Evolutionary conservation across 2,329 filamentous ascomycete genomes (phyloP).

Genomic region (Aspergillus sp.): DNA sequence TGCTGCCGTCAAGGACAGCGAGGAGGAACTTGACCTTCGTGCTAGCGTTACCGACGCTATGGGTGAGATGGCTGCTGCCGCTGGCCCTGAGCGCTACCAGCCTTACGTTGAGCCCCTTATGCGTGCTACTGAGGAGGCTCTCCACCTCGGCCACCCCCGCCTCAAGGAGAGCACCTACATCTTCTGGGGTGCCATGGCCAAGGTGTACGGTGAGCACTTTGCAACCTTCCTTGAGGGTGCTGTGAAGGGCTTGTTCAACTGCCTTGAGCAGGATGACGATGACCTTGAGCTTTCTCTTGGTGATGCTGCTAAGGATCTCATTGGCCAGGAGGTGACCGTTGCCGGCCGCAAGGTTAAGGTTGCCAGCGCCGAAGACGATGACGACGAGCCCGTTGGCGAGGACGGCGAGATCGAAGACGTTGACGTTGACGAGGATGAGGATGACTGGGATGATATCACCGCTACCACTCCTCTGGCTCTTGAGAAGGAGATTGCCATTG

Average conservation of each 20-base stretch:
- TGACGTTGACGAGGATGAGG: slow-evolving; percentile 75
- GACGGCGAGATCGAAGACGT: slow-evolving; percentile 62
- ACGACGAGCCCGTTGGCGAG: slow-evolving; percentile 49
- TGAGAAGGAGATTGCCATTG: slow-evolving; percentile 96
- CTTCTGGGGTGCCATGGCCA: slow-evolving; percentile 90
- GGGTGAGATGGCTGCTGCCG: slow-evolving; percentile 86
- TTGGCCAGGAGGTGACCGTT: slow-evolving; percentile 73
- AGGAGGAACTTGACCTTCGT: slow-evolving; percentile 86
- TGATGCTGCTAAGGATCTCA: slow-evolving; percentile 70
- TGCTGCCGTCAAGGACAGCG: slow-evolving; percentile 80
- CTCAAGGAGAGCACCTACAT: slow-evolving; percentile 97
- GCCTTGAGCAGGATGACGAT: slow-evolving; percentile 84
- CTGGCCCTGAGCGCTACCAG: slow-evolving; percentile 82
- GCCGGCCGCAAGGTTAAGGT: slow-evolving; percentile 85
- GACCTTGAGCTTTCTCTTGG: slow-evolving; percentile 75
- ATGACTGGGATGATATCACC: slow-evolving; percentile 79
- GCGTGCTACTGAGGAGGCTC: slow-evolving; percentile 86
- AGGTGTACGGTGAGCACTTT: slow-evolving; percentile 77
- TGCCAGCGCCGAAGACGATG: slow-evolving; percentile 59
- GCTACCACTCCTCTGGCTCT: slow-evolving; percentile 86
- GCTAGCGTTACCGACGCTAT: slow-evolving; percentile 89
- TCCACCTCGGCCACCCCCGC: slow-evolving; percentile 83
- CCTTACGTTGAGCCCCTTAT: slow-evolving; percentile 89
- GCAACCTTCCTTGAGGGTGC: slow-evolving; percentile 48
- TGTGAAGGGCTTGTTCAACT: slow-evolving; percentile 66